These are phyloP conservation scores for Stagonosporopsis tanaceti DNA, from an alignment of 2,329 filamentous ascomycete species.

Conservation along the genomic window DNA sequence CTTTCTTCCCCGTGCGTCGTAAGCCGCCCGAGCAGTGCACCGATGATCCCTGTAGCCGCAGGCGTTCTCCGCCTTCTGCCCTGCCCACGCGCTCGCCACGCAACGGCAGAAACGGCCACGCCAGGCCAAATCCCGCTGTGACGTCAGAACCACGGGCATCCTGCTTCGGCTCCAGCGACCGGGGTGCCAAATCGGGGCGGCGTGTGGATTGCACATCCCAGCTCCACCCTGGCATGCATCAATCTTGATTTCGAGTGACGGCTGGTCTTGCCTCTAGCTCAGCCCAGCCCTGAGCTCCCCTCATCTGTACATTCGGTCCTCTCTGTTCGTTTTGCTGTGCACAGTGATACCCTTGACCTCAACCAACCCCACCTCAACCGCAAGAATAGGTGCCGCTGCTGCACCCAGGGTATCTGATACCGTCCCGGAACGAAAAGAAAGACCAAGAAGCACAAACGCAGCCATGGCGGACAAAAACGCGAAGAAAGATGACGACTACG, in stretches of 20 bases:
- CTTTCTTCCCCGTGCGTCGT: conserved; percentile 29
- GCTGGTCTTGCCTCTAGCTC: conserved; percentile 23
- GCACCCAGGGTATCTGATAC: conserved; percentile 12
- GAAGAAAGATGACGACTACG: conserved; percentile 27
- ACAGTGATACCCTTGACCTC: conserved; percentile 7
- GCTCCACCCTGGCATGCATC: conserved; percentile 32
- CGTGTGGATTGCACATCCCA: conserved; percentile 28
- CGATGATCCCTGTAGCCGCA: conserved; percentile 13
- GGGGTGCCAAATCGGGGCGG: conserved; percentile 20
- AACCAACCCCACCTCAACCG: conserved; percentile 5
- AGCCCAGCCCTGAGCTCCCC: conserved; percentile 16
- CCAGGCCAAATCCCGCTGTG: conserved; percentile 18
- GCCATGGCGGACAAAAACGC: conserved; percentile 43
- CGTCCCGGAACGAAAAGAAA: conserved; percentile 13
- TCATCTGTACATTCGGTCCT: conserved; percentile 19
- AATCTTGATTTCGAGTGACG: conserved; percentile 50
- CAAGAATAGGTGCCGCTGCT: conserved; percentile 18
- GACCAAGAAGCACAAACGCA: background rate
- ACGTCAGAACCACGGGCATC: conserved; percentile 33
- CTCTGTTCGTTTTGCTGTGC: conserved; percentile 10
- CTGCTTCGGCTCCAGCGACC: conserved; percentile 13
- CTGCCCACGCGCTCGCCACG: conserved; percentile 15
- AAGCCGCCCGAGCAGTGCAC: conserved; percentile 22
- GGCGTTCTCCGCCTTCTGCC: conserved; percentile 8
- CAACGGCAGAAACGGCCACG: conserved; percentile 20